Evolutionary conservation across 1,284 basidiomycete genomes (phyloP).

Genomic region (Somion occarium): DNA sequence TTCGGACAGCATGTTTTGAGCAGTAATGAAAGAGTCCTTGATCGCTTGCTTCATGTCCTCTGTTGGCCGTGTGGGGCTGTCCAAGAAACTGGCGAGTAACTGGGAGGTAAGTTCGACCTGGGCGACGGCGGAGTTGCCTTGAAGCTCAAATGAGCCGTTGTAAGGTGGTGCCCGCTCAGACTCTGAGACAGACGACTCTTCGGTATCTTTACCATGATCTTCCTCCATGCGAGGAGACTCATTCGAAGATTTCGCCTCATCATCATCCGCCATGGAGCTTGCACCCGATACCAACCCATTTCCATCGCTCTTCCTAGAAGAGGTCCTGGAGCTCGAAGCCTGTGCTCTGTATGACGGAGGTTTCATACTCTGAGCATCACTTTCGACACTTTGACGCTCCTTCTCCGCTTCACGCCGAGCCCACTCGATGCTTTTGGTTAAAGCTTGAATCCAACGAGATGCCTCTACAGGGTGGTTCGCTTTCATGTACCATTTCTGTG

Average conservation of each 20-base stretch:
- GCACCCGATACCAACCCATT: neutral
- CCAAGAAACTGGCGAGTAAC: constrained; percentile 51
- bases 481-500: constrained; percentile 86
- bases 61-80: constrained; percentile 24
- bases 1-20: constrained; percentile 60
- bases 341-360: constrained; percentile 10
- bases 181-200: constrained; percentile 42
- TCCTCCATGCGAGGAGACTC: constrained; percentile 4
- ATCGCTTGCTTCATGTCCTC: constrained; percentile 56
- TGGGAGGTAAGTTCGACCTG: constrained; percentile 79
- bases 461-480: constrained; percentile 90
- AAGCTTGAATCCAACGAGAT: constrained; percentile 79
- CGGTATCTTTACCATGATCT: constrained; percentile 29
- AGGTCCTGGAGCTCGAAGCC: neutral
- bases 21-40: constrained; percentile 55
- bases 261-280: constrained; percentile 5
- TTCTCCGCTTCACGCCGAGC: constrained; percentile 28
- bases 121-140: constrained; percentile 71
- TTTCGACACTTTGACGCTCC: constrained; percentile 28
- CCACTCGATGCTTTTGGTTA: constrained; percentile 73
- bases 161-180: constrained; percentile 57
- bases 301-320: neutral
- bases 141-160: constrained; percentile 62
- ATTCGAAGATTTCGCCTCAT: constrained; percentile 8
- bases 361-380: constrained; percentile 25